These are phyloP conservation scores for Candida smagusa DNA, from an alignment of 1,139 yeast species.

Conservation along the genomic window DNA sequence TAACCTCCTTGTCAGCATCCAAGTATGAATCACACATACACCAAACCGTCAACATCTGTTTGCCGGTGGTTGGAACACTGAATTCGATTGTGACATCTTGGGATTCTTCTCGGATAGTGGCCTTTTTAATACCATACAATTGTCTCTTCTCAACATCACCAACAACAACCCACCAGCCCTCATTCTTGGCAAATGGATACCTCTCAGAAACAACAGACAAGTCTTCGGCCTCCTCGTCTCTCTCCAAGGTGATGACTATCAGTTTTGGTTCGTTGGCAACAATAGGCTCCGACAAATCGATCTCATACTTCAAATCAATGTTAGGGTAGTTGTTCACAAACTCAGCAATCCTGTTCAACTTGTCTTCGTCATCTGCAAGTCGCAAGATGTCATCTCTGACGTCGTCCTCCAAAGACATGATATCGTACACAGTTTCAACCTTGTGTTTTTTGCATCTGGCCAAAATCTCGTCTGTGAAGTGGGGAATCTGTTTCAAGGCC, in stretches of 20 bases:
- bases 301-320: conserved; percentile 62
- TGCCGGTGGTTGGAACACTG: conserved; percentile 58
- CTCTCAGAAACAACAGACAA: conserved; percentile 52
- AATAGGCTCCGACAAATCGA: conserved; percentile 38
- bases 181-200: conserved; percentile 61
- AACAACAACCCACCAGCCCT: conserved; percentile 84
- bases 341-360: conserved; percentile 65
- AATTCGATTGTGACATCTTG: conserved; percentile 56
- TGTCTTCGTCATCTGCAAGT: conserved; percentile 8
- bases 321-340: conserved; percentile 91
- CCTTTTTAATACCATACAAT: conserved; percentile 71
- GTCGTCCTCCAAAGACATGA: conserved; percentile 82
- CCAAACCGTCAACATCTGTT: conserved; percentile 67
- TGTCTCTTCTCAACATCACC: conserved; percentile 64
- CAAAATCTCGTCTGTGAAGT: conserved; percentile 52
- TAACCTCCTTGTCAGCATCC: conserved; percentile 83
- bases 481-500: conserved; percentile 81
- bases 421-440: conserved; percentile 75
- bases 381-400: conserved; percentile 62
- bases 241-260: conserved; percentile 53
- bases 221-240: conserved; percentile 79
- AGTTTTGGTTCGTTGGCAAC: conserved; percentile 44
- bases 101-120: conserved; percentile 49
- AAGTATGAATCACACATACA: conserved; percentile 87
- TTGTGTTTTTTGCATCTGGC: conserved; percentile 53